phyloP scores from a whole-genome alignment of 2,329 filamentous ascomycete species.

The Cordyceps javanica region DNA sequence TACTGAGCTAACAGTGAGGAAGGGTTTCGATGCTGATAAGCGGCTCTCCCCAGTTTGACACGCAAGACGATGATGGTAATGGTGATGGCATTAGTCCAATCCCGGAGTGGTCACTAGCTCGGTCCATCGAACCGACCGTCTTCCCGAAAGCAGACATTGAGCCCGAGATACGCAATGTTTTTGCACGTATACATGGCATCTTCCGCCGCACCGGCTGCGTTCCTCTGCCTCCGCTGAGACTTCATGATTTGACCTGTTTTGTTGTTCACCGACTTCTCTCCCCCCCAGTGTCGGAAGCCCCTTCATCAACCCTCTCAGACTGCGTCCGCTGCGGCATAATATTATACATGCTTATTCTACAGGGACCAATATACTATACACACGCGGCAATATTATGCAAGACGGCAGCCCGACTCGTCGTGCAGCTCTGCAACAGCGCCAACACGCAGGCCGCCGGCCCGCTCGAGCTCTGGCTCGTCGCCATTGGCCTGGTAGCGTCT shows the following conservation, averaged over 20 bases:
- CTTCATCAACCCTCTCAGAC: not conserved
- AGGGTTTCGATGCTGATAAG: conserved; percentile 55
- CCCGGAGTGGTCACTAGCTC: conserved; percentile 37
- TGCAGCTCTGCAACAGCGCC: not conserved
- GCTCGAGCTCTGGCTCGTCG: not conserved
- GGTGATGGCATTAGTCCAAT: conserved; percentile 45
- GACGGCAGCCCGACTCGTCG: not conserved
- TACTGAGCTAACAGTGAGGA: not conserved
- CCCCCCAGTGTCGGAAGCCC: not conserved
- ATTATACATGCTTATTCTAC: conserved; percentile 5
- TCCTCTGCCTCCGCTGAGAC: conserved; percentile 32
- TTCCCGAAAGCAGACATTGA: conserved; percentile 26
- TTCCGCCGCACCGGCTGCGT: conserved; percentile 28
- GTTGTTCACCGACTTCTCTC: conserved; percentile 43
- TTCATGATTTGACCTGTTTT: conserved; percentile 52
- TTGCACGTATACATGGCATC: conserved; percentile 38
- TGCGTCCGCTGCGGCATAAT: conserved; percentile 1
- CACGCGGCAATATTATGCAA: not conserved
- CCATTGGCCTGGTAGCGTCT: conserved; percentile 5
- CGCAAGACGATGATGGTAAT: conserved; percentile 41
- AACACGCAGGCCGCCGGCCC: not conserved
- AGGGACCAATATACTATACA: conserved; percentile 9
- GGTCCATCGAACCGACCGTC: conserved; percentile 8
- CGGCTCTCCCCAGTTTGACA: conserved; percentile 45
- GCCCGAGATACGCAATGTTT: conserved; percentile 27